Conservation (phyloP, 257 asterid species). For the Mentha longifolia region DNA sequence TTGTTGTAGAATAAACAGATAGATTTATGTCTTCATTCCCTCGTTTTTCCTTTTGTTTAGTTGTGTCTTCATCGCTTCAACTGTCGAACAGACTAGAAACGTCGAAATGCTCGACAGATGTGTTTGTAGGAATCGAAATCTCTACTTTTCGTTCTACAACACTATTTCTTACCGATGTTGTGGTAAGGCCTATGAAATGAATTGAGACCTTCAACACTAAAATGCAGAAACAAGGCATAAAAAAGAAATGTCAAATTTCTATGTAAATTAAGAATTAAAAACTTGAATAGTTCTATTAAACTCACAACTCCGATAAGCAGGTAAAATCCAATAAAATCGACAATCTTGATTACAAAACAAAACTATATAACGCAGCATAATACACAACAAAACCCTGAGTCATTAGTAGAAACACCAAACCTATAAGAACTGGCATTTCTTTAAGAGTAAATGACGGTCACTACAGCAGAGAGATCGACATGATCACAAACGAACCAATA, state of each 20-base stretch:
- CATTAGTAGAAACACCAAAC: background rate
- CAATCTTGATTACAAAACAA: conserved; percentile 1
- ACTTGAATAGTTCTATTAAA: background rate
- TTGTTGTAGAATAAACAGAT: conserved; percentile 4
- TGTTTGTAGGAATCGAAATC: background rate
- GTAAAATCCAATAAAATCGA: background rate
- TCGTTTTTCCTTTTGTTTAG: background rate
- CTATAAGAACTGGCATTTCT: conserved; percentile 14
- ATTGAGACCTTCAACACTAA: too few relatives aligned
- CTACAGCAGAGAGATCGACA: conserved; percentile 20
- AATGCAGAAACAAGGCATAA: too few relatives aligned
- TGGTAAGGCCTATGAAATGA: too few relatives aligned
- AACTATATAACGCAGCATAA: conserved; percentile 23
- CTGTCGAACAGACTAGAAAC: background rate
- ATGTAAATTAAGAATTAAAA: background rate
- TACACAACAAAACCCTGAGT: conserved; percentile 39
- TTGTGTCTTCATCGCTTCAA: background rate
- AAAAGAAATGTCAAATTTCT: background rate
- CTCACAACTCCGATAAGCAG: background rate
- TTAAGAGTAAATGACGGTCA: background rate
- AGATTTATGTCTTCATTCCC: background rate
- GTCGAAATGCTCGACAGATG: background rate
- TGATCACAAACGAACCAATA: background rate
- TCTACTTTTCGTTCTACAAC: too few relatives aligned
- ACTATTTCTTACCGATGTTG: too few relatives aligned